phyloP scores from a whole-genome alignment of 345 rosid genomes.

The Arabidopsis arenosa region DNA sequence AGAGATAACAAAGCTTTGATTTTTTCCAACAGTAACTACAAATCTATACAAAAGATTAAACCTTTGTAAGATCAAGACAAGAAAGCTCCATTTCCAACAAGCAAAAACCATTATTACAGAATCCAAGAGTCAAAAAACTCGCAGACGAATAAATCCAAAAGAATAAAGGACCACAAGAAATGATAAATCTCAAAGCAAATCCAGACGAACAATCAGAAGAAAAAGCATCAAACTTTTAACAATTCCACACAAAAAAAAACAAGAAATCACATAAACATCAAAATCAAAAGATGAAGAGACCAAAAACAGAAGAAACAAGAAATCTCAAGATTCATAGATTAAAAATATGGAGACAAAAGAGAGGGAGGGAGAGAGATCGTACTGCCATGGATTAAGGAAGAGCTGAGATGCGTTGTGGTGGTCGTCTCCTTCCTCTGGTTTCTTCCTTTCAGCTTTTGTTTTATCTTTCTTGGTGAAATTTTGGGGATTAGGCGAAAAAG shows the following conservation, averaged over 20 bases:
- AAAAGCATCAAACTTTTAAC: neutral
- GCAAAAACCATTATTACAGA: neutral
- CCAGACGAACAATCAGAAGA: neutral
- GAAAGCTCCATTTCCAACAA: constrained; percentile 3
- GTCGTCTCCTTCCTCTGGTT: constrained; percentile 37
- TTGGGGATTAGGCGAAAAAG: constrained; percentile 29
- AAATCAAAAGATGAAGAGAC: constrained; percentile 4
- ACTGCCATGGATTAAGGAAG: constrained; percentile 42
- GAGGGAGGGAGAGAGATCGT: constrained; percentile 10
- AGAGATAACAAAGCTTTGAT: neutral
- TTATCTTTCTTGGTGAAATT: neutral
- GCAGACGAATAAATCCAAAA: neutral
- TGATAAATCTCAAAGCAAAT: constrained; percentile 10
- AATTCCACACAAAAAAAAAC: neutral
- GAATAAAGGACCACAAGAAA: neutral
- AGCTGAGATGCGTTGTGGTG: constrained; percentile 29
- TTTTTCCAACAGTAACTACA: neutral
- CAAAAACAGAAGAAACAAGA: constrained; percentile 4
- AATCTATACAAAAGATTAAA: neutral
- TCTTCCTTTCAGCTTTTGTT: constrained; percentile 3
- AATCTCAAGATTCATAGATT: constrained; percentile 4
- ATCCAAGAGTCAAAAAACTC: neutral
- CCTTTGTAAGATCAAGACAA: neutral
- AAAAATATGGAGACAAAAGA: neutral
- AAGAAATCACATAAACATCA: constrained; percentile 11